These are phyloP conservation scores for Cercophora newfieldiana DNA, from an alignment of 495 filamentous ascomycete species.

Conservation along the genomic window DNA sequence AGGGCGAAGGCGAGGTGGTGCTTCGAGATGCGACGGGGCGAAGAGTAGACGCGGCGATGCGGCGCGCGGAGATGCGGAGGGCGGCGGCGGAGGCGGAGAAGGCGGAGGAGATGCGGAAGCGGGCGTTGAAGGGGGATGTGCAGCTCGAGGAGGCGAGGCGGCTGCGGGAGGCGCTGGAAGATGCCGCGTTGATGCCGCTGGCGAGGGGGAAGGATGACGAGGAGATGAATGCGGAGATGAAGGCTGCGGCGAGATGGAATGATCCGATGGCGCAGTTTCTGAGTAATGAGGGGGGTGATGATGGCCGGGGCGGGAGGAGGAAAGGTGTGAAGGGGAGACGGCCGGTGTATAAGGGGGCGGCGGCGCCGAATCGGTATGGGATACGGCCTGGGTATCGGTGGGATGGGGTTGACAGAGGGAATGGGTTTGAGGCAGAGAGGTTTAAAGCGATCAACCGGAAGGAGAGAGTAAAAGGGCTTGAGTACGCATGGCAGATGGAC, in stretches of 20 bases:
- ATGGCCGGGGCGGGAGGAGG: conserved; percentile 34
- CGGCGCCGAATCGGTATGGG: conserved; percentile 88
- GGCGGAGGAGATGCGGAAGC: conserved; percentile 60
- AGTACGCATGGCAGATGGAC: conserved; percentile 97
- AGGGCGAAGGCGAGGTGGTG: conserved; percentile 69
- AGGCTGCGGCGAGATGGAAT: conserved; percentile 76
- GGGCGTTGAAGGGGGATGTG: conserved; percentile 78
- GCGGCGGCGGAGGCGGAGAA: conserved; percentile 69
- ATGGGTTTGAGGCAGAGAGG: conserved; percentile 92
- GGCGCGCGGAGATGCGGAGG: conserved; percentile 76
- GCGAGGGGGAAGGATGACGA: conserved; percentile 79
- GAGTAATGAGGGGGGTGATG: conserved; percentile 35
- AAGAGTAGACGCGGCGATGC: conserved; percentile 87
- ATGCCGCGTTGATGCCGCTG: conserved; percentile 77
- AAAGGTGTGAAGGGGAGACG: conserved; percentile 44
- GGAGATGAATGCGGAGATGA: conserved; percentile 80
- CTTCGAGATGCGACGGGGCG: conserved; percentile 92
- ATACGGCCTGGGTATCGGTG: conserved; percentile 90
- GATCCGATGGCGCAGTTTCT: conserved; percentile 89
- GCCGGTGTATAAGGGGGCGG: conserved; percentile 77
- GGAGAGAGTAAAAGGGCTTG: conserved; percentile 70
- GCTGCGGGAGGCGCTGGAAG: conserved; percentile 62
- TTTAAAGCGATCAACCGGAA: conserved; percentile 81
- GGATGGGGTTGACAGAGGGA: conserved; percentile 96
- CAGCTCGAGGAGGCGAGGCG: conserved; percentile 61